Conservation (phyloP, 371 early-diverging fungal genomes). For the Entomophthora muscae region DNA sequence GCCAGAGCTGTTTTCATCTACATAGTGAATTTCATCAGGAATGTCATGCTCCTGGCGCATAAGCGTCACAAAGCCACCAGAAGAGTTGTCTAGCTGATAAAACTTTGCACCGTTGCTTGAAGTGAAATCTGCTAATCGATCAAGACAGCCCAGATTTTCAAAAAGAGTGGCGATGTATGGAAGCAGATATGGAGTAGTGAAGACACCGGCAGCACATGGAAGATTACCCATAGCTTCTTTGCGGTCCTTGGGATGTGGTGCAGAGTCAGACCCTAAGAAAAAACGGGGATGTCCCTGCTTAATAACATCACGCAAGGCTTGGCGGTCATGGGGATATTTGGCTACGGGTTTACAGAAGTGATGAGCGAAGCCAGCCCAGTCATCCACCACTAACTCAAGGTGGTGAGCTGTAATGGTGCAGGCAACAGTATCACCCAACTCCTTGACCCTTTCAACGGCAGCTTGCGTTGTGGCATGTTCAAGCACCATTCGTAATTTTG, state of each 20-base stretch:
- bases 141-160: slow-evolving; percentile 68
- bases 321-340: slow-evolving; percentile 83
- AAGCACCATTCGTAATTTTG: slow-evolving; percentile 81
- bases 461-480: slow-evolving; percentile 93
- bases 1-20: slow-evolving; percentile 24
- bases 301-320: slow-evolving; percentile 75
- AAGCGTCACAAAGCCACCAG: slow-evolving; percentile 30
- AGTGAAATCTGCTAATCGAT: slow-evolving; percentile 59
- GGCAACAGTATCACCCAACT: slow-evolving; percentile 76
- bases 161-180: slow-evolving; percentile 78
- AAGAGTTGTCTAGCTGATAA: slow-evolving; percentile 43
- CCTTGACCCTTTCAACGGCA: slow-evolving; percentile 80
- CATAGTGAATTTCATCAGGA: slow-evolving; percentile 30
- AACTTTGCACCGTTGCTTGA: slow-evolving; percentile 68
- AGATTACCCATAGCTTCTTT: slow-evolving; percentile 35
- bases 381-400: slow-evolving; percentile 75
- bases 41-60: slow-evolving; percentile 27
- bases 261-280: slow-evolving; percentile 94
- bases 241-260: slow-evolving; percentile 75
- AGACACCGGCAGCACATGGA: slow-evolving; percentile 80
- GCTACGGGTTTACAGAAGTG: slow-evolving; percentile 97
- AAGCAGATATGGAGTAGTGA: slow-evolving; percentile 65
- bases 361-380: slow-evolving; percentile 92
- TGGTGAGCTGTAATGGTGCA: slow-evolving; percentile 94
- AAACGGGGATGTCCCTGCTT: slow-evolving; percentile 76